These are phyloP conservation scores for Orbilia javanica DNA, from an alignment of 2,329 filamentous ascomycete species.

Conservation along the genomic window DNA sequence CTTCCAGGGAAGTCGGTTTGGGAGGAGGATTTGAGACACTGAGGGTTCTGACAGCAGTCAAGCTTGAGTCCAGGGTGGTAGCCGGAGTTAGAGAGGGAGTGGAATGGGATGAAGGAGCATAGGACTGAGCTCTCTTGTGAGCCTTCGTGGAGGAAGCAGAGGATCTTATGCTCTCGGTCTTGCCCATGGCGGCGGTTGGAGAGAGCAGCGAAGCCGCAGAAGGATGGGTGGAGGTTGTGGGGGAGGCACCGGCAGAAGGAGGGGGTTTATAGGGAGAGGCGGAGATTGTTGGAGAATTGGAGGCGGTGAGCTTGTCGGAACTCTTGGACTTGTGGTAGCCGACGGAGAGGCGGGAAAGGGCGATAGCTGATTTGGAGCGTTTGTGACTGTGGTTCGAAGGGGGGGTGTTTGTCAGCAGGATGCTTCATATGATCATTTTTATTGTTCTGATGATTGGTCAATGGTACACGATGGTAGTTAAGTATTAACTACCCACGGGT, in stretches of 20 bases:
- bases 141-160: slow-evolving; percentile 39
- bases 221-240: slow-evolving; percentile 68
- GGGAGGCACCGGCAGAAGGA: slow-evolving; percentile 63
- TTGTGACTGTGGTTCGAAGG: slow-evolving; percentile 35
- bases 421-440: not conserved
- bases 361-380: slow-evolving; percentile 45
- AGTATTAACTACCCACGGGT: too few relatives aligned
- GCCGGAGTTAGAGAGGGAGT: slow-evolving; percentile 27
- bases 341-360: slow-evolving; percentile 49
- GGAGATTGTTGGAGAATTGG: slow-evolving; percentile 24
- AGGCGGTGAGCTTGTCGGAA: slow-evolving; percentile 49
- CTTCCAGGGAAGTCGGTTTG: slow-evolving; percentile 74
- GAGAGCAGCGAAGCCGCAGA: slow-evolving; percentile 62
- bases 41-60: slow-evolving; percentile 11
- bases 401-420: slow-evolving; percentile 51
- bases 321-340: slow-evolving; percentile 44
- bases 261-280: slow-evolving; percentile 4
- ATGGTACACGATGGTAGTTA: too few relatives aligned
- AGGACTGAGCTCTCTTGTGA: slow-evolving; percentile 52
- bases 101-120: slow-evolving; percentile 33
- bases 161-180: slow-evolving; percentile 46
- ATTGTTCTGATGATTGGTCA: not conserved
- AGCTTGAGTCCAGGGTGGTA: slow-evolving; percentile 16
- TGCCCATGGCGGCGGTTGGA: slow-evolving; percentile 35
- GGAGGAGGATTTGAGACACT: not conserved